Evolutionary conservation across 1,284 basidiomycete genomes (phyloP).

Genomic region (Mycena sp.): DNA sequence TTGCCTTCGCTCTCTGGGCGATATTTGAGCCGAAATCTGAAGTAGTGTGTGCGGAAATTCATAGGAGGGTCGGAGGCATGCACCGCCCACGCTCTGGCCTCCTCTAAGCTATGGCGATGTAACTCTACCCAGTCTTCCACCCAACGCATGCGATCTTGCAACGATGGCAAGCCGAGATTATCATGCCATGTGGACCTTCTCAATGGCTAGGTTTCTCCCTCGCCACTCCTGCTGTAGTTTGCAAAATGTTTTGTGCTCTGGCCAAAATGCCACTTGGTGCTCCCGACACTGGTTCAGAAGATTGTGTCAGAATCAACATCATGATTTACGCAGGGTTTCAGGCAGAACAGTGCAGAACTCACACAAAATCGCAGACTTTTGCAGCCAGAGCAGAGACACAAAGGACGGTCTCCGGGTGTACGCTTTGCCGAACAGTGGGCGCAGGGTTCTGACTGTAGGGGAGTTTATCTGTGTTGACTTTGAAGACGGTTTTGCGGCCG

Average conservation of each 20-base stretch:
- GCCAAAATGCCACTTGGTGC: neutral
- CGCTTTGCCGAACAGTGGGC: neutral
- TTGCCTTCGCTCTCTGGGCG: slow-evolving; percentile 1
- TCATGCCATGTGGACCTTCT: neutral
- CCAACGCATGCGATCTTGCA: neutral
- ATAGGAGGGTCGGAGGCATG: neutral
- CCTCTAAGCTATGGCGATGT: neutral
- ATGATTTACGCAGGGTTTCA: too few relatives aligned
- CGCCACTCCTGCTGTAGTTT: neutral
- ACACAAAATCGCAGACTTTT: slow-evolving; percentile 1
- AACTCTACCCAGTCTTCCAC: slow-evolving; percentile 3
- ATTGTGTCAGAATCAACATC: too few relatives aligned
- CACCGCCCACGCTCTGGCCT: neutral
- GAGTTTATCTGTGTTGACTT: slow-evolving; percentile 4
- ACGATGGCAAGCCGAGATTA: neutral
- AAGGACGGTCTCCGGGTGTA: neutral
- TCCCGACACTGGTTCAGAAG: neutral
- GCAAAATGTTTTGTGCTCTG: slow-evolving; percentile 4
- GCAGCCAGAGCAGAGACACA: neutral
- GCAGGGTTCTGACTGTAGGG: slow-evolving; percentile 8
- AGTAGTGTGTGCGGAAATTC: slow-evolving; percentile 4
- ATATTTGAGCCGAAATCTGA: neutral
- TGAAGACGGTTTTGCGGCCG: slow-evolving; percentile 5
- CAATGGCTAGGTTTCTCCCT: neutral
- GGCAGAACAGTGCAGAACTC: too few relatives aligned